A percentile compares a stretch with the other conserved stretches of the same genome.
These are phyloP conservation scores for Carallia pectinifolia DNA, from an alignment of 345 rosid species.

Conservation along the genomic window DNA sequence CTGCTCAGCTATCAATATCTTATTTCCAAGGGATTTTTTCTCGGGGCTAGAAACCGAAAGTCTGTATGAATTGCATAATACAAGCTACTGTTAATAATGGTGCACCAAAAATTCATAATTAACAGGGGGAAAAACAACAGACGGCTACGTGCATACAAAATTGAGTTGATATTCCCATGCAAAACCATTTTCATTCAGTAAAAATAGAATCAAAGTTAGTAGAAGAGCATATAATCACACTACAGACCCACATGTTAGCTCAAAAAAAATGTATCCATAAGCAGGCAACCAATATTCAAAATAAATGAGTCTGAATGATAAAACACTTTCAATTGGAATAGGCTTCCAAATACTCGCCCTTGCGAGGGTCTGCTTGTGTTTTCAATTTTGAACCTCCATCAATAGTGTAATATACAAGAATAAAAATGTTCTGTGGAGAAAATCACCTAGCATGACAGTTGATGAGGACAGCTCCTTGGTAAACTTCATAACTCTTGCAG, in stretches of 20 bases:
- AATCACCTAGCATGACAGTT: slow-evolving; percentile 71
- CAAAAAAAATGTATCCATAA: neutral
- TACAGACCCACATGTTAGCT: neutral
- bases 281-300: neutral
- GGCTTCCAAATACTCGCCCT: no score
- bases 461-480: slow-evolving; percentile 73
- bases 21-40: no score
- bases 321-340: neutral
- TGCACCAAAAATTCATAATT: neutral
- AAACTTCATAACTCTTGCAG: slow-evolving; percentile 85
- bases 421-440: neutral
- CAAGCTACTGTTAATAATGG: neutral
- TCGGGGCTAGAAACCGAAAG: neutral
- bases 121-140: neutral
- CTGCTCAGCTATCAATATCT: no score
- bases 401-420: neutral
- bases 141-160: neutral
- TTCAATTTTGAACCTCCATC: neutral
- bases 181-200: no score
- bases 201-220: no score
- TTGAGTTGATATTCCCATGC: neutral
- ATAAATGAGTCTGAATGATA: neutral
- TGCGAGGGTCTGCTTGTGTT: no score
- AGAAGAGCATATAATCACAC: neutral
- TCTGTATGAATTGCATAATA: neutral